Evolutionary conservation across 164 flowering plant genomes (phyloP).

Genomic region (Sedum album): DNA sequence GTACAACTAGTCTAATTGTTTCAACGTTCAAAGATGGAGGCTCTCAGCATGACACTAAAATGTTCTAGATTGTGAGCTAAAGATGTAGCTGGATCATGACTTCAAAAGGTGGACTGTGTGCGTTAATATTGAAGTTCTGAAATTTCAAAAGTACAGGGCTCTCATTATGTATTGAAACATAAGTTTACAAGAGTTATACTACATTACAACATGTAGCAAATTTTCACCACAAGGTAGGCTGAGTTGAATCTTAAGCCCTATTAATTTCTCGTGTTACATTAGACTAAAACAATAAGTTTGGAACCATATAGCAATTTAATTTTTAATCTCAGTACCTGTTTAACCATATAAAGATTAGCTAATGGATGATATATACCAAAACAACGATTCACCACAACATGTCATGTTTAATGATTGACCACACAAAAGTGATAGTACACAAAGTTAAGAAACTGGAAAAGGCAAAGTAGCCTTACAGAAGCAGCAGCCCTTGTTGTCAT

Average conservation of each 20-base stretch:
- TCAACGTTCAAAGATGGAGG: not conserved
- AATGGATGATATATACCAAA: no score
- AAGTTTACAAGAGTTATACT: not conserved
- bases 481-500: constrained; percentile 99
- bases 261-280: no score
- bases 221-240: no score
- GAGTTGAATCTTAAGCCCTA: no score
- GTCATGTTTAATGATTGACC: not conserved
- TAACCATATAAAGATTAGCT: no score
- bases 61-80: no score
- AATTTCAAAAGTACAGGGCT: not conserved
- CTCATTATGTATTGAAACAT: not conserved
- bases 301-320: not conserved
- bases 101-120: not conserved
- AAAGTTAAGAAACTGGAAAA: not conserved
- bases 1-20: not conserved
- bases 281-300: not conserved
- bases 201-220: not conserved
- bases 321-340: not conserved
- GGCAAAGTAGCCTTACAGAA: constrained; percentile 42
- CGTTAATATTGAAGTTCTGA: not conserved
- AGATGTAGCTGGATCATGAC: no score
- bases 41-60: no score
- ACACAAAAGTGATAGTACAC: not conserved
- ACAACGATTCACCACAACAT: no score